Conservation (phyloP, 441 rosid species). For the Pelargonium citronellum region DNA sequence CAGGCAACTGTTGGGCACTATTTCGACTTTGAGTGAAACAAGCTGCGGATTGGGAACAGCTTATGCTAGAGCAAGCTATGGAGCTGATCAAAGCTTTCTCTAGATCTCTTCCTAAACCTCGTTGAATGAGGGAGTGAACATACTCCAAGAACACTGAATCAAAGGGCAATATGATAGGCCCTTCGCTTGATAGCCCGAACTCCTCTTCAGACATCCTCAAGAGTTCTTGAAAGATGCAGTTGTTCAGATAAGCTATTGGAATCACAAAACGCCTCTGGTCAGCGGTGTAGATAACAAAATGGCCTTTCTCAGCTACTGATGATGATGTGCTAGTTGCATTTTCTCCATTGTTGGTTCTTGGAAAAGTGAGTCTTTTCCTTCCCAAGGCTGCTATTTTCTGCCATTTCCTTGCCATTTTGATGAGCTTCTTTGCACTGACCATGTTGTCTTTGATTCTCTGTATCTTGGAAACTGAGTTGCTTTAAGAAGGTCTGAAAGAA, state of each 20-base stretch:
- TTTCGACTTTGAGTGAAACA: too few species aligned
- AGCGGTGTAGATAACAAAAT: slow-evolving; percentile 11
- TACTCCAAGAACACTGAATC: slow-evolving; percentile 10
- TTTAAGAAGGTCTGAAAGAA: too few species aligned
- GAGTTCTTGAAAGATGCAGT: slow-evolving; percentile 2
- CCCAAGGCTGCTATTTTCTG: slow-evolving; percentile 21
- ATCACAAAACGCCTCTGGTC: slow-evolving; percentile 11
- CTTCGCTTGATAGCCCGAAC: slow-evolving; percentile 10
- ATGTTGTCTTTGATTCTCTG: slow-evolving; percentile 12
- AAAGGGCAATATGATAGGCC: slow-evolving; percentile 16
- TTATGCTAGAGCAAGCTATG: not conserved
- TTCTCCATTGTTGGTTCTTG: not conserved
- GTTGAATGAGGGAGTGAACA: not conserved
- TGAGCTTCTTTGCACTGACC: slow-evolving; percentile 32
- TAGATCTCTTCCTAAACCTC: not conserved
- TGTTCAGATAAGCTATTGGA: slow-evolving; percentile 8
- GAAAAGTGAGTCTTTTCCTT: not conserved
- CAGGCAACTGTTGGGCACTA: too few species aligned
- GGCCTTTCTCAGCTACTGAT: not conserved
- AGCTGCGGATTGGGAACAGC: not conserved
- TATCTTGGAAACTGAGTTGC: too few species aligned
- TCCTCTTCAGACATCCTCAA: slow-evolving; percentile 16
- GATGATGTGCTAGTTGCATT: slow-evolving; percentile 9
- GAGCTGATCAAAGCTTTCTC: slow-evolving; percentile 13
- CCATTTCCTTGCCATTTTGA: slow-evolving; percentile 37